Base-by-base conservation (phyloP, 345 rosid species). In the Raphanus raphanistrum region DNA sequence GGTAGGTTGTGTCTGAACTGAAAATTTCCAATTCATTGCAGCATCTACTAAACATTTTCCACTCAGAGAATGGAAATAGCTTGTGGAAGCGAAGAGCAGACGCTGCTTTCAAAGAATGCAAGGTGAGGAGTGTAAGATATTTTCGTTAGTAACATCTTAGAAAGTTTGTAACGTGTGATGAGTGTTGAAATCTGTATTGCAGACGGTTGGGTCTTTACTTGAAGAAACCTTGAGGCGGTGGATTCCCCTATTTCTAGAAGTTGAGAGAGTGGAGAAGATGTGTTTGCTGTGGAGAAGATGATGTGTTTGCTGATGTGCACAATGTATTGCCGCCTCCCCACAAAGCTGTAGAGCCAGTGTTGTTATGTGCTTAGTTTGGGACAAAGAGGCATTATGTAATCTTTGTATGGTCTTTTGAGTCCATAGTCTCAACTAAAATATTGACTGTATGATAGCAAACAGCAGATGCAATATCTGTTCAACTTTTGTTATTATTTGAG, bases 81-180 rank as follows among this genome's bases (percentile, higher is more conserved):
- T 73, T 87, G 83, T 95, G 94, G 97, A 95, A 95, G 85, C 92
- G 90, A 77, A 89, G 73, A 85, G 97, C 97, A 66, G 99, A 95
- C 75, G 81, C 86, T 63, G 96, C 98, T 66, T 85, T 95, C 82
- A 79, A 28, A 82, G 63, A 82, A 28, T 89, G 98, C 85, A 88
- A 16, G 83, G 99, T 92, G 85, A 80, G 99, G 85, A 80, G 99
- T 90, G 48, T 50, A 32, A 17, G 61, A 6, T 57, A 15, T 27
- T 27, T 60, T 50, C 2, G 52, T 32, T n/a, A 21, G 21, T 21
- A 21, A 21, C 21, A 21, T 21, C 21, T 21, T 21, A 21, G 21
- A 21, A 21, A 38, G 55, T 58, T 57, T 63, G 66, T 63, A 63
- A 17, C 0, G 43, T 26, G 16, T 36, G 59, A 2, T 79, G 38